Conservation (phyloP, 129 eudicot genomes). For the Pseudognaphalium luteoalbum region DNA sequence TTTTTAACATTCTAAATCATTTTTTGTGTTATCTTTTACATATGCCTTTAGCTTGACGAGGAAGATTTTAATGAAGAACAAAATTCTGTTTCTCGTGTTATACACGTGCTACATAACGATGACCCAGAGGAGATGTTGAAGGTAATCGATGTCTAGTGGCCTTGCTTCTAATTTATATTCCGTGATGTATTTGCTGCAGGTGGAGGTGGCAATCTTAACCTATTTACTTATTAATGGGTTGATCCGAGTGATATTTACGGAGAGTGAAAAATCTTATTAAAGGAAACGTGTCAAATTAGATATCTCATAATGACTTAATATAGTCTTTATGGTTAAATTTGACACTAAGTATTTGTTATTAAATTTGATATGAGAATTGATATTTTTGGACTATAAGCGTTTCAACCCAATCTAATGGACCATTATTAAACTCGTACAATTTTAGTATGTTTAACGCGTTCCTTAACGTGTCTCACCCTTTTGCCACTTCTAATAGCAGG, state of each 20-base stretch:
- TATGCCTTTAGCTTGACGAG: constrained; percentile 65
- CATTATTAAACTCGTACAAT: not conserved
- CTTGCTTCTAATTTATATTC: not conserved
- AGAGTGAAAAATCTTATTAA: too few relatives aligned
- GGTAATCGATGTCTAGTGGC: constrained; percentile 44
- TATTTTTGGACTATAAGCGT: not conserved
- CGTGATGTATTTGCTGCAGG: not conserved
- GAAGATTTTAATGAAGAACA: constrained; percentile 99
- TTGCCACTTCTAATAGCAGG: not conserved
- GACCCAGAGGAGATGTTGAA: constrained; percentile 98
- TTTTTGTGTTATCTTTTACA: constrained; percentile 23
- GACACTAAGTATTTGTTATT: not conserved
- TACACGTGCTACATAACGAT: constrained; percentile 90
- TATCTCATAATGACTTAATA: not conserved
- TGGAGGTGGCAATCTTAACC: not conserved
- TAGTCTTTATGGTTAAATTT: not conserved
- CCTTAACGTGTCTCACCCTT: not conserved
- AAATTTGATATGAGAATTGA: not conserved
- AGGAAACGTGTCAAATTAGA: not conserved
- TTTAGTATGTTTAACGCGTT: not conserved
- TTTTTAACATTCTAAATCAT: constrained; percentile 6
- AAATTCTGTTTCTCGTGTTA: constrained; percentile 90
- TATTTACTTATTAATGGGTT: not conserved
- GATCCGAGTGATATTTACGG: not conserved
- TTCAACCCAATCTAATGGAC: not conserved